Percentiles rank a stretch among this genome's conserved stretches.
phyloP scores from a whole-genome alignment of 352 stramenopile genomes.

The Globisporangium nodosum region DNA sequence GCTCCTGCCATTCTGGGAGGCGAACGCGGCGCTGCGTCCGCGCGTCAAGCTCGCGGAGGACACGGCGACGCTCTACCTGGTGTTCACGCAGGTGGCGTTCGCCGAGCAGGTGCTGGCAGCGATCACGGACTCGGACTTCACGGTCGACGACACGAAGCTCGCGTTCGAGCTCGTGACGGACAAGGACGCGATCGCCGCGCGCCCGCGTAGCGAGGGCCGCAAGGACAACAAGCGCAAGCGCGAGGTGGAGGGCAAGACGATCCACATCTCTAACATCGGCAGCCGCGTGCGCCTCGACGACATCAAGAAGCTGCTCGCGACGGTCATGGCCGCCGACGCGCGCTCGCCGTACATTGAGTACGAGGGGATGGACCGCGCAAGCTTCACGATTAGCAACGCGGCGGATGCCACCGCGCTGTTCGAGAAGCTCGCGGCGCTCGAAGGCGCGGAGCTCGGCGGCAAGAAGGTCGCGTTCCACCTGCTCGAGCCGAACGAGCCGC shows the following conservation, averaged over 20 bases:
- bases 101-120: constrained; percentile 54
- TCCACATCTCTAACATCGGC: constrained; percentile 81
- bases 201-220: constrained; percentile 53
- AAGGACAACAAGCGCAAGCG: constrained; percentile 73
- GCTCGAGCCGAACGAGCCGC: constrained; percentile 56
- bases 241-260: constrained; percentile 59
- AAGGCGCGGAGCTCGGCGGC: constrained; percentile 53
- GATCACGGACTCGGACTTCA: constrained; percentile 32
- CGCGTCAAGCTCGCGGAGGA: constrained; percentile 68
- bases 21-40: constrained; percentile 55
- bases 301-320: constrained; percentile 77
- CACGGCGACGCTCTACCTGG: constrained; percentile 66
- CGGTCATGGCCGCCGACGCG: constrained; percentile 33
- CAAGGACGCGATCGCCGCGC: constrained; percentile 59
- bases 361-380: constrained; percentile 68
- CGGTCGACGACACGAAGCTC: constrained; percentile 60
- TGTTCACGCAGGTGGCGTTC: constrained; percentile 68
- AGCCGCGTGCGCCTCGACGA: constrained; percentile 65
- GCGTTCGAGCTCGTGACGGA: constrained; percentile 76
- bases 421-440: constrained; percentile 63
- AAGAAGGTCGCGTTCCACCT: constrained; percentile 78
- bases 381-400: constrained; percentile 52
- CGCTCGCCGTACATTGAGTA: constrained; percentile 79
- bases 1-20: constrained; percentile 63
- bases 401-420: constrained; percentile 49